These are phyloP conservation scores for Beauveria rudraprayagi DNA, from an alignment of 2,329 filamentous ascomycete genomes.

Conservation along the genomic window DNA sequence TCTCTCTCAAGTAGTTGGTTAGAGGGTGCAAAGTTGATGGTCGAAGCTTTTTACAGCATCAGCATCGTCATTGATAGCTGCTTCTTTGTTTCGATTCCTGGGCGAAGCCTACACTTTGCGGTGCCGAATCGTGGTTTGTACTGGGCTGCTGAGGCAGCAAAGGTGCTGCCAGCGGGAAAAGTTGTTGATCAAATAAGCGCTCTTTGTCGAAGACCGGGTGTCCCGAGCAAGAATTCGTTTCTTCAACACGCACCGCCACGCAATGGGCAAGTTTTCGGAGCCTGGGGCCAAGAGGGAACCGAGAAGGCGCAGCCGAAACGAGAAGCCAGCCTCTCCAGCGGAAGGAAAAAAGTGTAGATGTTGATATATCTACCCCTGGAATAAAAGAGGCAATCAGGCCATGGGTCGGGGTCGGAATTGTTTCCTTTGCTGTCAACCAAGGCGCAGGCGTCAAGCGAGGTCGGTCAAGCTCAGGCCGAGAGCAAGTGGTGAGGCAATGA, in stretches of 20 bases:
- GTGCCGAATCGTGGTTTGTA: neutral
- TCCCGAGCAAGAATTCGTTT: neutral
- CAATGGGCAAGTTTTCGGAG: neutral
- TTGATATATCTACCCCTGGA: slow-evolving; percentile 11
- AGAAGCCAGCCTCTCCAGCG: neutral
- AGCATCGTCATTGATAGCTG: neutral
- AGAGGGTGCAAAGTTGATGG: neutral
- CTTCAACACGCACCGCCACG: neutral
- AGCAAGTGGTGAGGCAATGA: neutral
- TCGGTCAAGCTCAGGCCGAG: neutral
- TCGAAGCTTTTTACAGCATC: neutral
- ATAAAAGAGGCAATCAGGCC: slow-evolving; percentile 10
- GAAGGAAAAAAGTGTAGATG: slow-evolving; percentile 4
- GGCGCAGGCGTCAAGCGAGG: neutral
- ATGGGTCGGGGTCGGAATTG: slow-evolving; percentile 1
- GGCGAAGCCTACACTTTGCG: neutral
- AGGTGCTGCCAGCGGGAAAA: neutral
- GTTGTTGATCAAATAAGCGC: neutral
- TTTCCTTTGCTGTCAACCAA: neutral
- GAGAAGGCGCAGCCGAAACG: neutral
- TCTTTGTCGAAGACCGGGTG: neutral
- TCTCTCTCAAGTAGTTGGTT: neutral
- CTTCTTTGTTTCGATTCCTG: neutral
- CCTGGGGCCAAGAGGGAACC: neutral
- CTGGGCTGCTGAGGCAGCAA: neutral